These are phyloP conservation scores for Lolium multiflorum DNA, from an alignment of 176 grass and related monocot species.

Conservation along the genomic window DNA sequence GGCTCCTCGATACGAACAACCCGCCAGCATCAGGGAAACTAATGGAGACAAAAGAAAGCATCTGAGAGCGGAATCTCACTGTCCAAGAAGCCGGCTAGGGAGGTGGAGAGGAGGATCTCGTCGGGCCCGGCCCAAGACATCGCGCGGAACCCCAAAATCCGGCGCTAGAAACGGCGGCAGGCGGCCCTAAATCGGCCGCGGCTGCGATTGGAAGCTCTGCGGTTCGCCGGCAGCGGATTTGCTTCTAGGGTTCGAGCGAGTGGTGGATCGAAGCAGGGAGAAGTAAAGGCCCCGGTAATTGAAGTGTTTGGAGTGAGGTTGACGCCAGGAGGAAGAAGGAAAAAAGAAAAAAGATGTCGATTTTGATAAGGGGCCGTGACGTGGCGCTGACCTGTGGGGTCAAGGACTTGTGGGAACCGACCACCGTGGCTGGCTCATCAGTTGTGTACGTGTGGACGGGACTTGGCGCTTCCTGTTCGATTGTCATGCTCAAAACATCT, in stretches of 20 bases:
- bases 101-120: conserved; percentile 66
- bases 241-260: conserved; percentile 45
- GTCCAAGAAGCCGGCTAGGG: conserved; percentile 62
- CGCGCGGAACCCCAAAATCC: conserved; percentile 45
- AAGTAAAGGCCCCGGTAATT: neutral
- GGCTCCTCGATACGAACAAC: too few species aligned
- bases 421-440: neutral
- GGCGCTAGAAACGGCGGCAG: conserved; percentile 9
- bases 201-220: neutral
- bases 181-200: neutral
- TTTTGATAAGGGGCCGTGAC: conserved; percentile 18
- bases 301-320: neutral
- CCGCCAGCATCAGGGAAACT: neutral
- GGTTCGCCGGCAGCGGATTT: neutral
- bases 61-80: conserved; percentile 42
- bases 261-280: conserved; percentile 24
- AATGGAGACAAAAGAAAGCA: neutral
- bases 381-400: conserved; percentile 37
- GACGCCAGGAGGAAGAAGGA: conserved; percentile 2
- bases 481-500: too few species aligned
- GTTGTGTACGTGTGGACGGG: neutral
- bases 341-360: neutral
- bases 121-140: conserved; percentile 65
- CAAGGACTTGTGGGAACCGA: neutral
- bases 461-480: neutral